Evolutionary conservation across 129 eudicot species (phyloP).

Genomic region (Chrysanthemum seticuspe): DNA sequence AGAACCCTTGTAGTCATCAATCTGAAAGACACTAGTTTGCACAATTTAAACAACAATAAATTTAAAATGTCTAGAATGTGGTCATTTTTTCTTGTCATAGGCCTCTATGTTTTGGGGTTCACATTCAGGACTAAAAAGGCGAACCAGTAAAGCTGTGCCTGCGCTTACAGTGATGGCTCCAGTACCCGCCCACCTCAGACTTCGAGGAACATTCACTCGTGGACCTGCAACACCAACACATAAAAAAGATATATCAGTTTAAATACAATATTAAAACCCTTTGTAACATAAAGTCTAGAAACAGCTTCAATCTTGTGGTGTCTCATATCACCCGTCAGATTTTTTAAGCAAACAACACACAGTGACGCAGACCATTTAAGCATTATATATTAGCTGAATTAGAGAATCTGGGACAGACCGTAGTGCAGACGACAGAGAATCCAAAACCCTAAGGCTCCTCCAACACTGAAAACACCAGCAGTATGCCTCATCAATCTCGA

Average conservation of each 20-base stretch:
- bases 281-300: no score
- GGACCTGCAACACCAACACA: conserved; percentile 58
- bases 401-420: conserved; percentile 41
- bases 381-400: neutral
- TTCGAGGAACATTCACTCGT: conserved; percentile 77
- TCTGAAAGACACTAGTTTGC: no score
- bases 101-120: conserved; percentile 97
- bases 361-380: no score
- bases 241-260: neutral
- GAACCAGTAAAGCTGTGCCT: conserved; percentile 80
- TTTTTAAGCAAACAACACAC: neutral
- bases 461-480: conserved; percentile 85
- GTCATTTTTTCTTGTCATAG: conserved; percentile 62
- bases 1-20: no score
- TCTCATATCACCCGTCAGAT: no score
- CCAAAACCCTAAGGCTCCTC: conserved; percentile 95
- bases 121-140: conserved; percentile 92
- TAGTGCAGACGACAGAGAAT: conserved; percentile 83
- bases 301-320: no score
- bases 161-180: conserved; percentile 81
- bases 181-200: conserved; percentile 90
- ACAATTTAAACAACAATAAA: no score
- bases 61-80: neutral
- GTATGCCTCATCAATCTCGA: conserved; percentile 91
- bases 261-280: neutral